A percentile compares a stretch with the other conserved stretches of the same genome.
Evolutionary conservation across 2,329 filamentous ascomycete genomes (phyloP).

Genomic region (Colletotrichum musicola): DNA sequence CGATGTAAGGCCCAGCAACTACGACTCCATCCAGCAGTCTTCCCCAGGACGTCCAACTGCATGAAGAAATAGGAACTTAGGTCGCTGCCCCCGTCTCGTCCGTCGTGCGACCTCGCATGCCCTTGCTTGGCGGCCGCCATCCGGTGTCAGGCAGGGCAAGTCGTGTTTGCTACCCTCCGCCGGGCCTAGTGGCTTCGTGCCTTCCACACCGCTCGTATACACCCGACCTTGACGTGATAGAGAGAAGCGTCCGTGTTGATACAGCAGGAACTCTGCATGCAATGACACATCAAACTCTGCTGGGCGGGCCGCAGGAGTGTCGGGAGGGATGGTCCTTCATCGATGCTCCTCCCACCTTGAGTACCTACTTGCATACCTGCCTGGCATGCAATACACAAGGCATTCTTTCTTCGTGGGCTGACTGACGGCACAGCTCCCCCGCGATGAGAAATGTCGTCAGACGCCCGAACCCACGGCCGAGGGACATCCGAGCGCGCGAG

Average conservation of each 20-base stretch:
- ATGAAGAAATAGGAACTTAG: constrained; percentile 10
- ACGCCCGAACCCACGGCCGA: constrained; percentile 24
- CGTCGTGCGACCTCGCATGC: constrained; percentile 24
- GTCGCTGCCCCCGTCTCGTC: constrained; percentile 5
- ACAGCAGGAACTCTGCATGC: constrained; percentile 32
- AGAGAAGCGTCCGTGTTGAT: constrained; percentile 30
- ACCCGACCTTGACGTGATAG: constrained; percentile 6
- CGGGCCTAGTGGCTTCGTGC: constrained; percentile 33
- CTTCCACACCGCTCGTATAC: constrained; percentile 38
- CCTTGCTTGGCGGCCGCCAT: constrained; percentile 29
- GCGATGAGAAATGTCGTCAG: constrained; percentile 26
- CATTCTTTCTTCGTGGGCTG: not conserved
- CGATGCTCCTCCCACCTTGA: not conserved
- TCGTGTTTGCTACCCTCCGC: constrained; percentile 37
- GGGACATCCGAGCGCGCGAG: constrained; percentile 33
- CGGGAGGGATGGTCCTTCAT: constrained; percentile 5
- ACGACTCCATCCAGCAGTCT: too few species aligned
- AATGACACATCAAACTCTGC: constrained; percentile 35
- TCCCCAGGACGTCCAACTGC: too few species aligned
- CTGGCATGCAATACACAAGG: too few species aligned
- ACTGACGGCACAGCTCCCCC: not conserved
- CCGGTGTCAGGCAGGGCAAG: constrained; percentile 30
- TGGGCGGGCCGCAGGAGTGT: constrained; percentile 3
- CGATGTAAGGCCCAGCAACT: too few species aligned
- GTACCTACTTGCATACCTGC: not conserved